These are phyloP conservation scores for Persicaria maculosa DNA, from an alignment of 148 eudicot genomes.

Conservation along the genomic window DNA sequence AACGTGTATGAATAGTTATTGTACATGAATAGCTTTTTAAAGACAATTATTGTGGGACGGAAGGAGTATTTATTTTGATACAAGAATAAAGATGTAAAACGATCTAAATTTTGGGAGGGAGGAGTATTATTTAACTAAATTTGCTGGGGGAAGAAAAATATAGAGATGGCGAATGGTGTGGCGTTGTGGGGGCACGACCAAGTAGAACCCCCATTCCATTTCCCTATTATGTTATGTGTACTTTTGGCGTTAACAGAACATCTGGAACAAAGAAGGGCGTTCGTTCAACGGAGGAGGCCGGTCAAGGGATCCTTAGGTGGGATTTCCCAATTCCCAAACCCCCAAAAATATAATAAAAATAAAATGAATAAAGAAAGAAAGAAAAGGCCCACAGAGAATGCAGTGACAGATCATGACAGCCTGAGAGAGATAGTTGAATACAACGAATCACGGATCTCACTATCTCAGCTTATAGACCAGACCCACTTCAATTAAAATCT, in stretches of 20 bases:
- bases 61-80: no score
- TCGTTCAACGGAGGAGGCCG: slow-evolving; percentile 9
- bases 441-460: slow-evolving; percentile 20
- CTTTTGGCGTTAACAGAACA: slow-evolving; percentile 13
- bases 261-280: slow-evolving; percentile 1
- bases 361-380: neutral
- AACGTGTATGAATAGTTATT: no score
- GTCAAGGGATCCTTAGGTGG: neutral
- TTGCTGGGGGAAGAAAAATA: no score
- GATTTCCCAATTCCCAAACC: neutral
- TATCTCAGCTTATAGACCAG: neutral
- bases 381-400: slow-evolving; percentile 7
- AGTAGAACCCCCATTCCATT: neutral
- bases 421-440: slow-evolving; percentile 9
- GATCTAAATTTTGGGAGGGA: no score
- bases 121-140: no score
- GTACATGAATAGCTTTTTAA: no score
- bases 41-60: no score
- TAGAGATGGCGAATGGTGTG: neutral
- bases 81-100: no score
- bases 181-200: neutral
- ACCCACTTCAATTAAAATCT: neutral
- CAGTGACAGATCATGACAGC: slow-evolving; percentile 11
- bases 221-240: neutral
- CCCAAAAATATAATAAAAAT: neutral